Evolutionary conservation across 805 yeast species (phyloP).

Genomic region (Saturnispora bothae): DNA sequence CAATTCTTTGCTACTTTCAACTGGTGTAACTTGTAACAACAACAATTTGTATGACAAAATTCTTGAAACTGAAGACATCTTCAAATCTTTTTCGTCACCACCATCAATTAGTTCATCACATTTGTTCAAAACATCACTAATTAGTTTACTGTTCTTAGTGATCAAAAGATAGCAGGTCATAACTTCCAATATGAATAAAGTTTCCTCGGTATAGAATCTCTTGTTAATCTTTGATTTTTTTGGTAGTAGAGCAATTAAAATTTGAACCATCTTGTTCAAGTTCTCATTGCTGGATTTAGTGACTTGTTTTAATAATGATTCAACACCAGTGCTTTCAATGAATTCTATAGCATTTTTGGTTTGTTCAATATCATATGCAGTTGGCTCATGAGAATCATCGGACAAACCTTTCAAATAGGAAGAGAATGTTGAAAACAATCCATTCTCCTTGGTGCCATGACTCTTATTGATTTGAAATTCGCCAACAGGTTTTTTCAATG

Average conservation of each 20-base stretch:
- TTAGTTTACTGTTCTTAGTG: slow-evolving; percentile 19
- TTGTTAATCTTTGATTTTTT: slow-evolving; percentile 21
- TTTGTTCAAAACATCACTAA: slow-evolving; percentile 14
- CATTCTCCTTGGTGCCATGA: slow-evolving; percentile 57
- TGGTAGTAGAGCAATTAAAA: slow-evolving; percentile 28
- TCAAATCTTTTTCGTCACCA: slow-evolving; percentile 18
- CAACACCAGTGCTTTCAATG: slow-evolving; percentile 56
- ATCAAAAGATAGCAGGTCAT: slow-evolving; percentile 25
- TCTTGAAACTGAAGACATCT: slow-evolving; percentile 25
- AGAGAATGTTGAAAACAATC: slow-evolving; percentile 84
- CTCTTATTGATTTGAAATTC: slow-evolving; percentile 52
- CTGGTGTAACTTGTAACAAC: slow-evolving; percentile 33
- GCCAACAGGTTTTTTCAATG: slow-evolving; percentile 54
- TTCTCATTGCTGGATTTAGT: slow-evolving; percentile 28
- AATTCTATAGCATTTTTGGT: slow-evolving; percentile 80
- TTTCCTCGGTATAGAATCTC: slow-evolving; percentile 21
- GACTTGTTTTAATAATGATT: slow-evolving; percentile 43
- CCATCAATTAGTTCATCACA: slow-evolving; percentile 18
- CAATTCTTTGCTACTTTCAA: slow-evolving; percentile 19
- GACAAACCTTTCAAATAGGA: slow-evolving; percentile 80
- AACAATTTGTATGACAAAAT: slow-evolving; percentile 43
- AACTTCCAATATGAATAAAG: slow-evolving; percentile 24
- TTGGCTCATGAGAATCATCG: slow-evolving; percentile 85
- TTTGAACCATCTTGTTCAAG: slow-evolving; percentile 26
- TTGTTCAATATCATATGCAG: slow-evolving; percentile 83